A percentile compares a stretch with the other conserved stretches of the same genome.
phyloP scores from a whole-genome alignment of 169 alveolate genomes.

The Cryptosporidium canis region DNA sequence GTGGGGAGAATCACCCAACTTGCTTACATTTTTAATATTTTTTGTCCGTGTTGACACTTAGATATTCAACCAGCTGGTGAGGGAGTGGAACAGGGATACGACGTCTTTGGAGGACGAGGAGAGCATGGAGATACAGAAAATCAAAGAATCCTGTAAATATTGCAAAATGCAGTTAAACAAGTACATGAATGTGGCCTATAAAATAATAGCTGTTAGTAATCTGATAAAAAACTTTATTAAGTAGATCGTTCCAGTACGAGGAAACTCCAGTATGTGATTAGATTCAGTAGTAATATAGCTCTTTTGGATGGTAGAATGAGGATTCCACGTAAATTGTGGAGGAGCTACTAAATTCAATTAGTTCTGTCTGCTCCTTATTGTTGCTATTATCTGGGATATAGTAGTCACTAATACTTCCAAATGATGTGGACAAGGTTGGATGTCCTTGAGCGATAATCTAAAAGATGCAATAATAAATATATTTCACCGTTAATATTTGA shows the following conservation, averaged over 20 bases:
- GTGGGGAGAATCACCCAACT: no score
- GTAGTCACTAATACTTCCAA: slow-evolving; percentile 35
- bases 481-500: background rate
- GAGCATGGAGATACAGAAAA: slow-evolving; percentile 30
- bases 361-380: slow-evolving; percentile 52
- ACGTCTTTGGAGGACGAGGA: slow-evolving; percentile 12
- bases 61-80: slow-evolving; percentile 48
- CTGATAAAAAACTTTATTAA: slow-evolving; percentile 52
- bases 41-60: no score
- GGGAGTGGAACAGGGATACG: slow-evolving; percentile 59
- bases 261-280: background rate
- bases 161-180: slow-evolving; percentile 26
- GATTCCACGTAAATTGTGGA: slow-evolving; percentile 40
- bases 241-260: background rate
- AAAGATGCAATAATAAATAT: background rate
- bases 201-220: slow-evolving; percentile 55
- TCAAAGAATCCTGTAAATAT: slow-evolving; percentile 26
- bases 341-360: slow-evolving; percentile 38
- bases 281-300: background rate
- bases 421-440: slow-evolving; percentile 16
- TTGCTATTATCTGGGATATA: background rate
- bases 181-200: slow-evolving; percentile 63
- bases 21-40: background rate
- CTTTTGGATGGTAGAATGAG: slow-evolving; percentile 37
- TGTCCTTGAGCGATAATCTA: slow-evolving; percentile 45